Percentiles rank a stretch among this genome's conserved stretches.
Evolutionary conservation across 78 protist species (phyloP).

Genomic region (Polysphondylium violaceum): DNA sequence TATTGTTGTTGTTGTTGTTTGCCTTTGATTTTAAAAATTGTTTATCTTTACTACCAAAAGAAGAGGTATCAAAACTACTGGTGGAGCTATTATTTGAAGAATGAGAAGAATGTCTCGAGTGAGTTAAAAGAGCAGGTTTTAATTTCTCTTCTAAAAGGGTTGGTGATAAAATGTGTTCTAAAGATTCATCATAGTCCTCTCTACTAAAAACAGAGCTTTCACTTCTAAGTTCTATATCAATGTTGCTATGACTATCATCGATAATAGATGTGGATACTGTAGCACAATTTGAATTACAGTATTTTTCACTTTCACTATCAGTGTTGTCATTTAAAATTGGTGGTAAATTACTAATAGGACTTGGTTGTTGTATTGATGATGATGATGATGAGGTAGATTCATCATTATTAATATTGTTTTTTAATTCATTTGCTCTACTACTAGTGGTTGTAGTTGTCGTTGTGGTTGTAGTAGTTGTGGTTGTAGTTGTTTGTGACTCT

Average conservation of each 20-base stretch:
- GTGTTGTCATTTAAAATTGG: neutral
- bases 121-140: constrained; percentile 20
- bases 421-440: no score
- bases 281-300: constrained; percentile 62
- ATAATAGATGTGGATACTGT: constrained; percentile 43
- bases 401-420: neutral
- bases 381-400: neutral
- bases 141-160: neutral
- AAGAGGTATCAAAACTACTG: constrained; percentile 30
- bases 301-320: constrained; percentile 32
- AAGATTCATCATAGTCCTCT: constrained; percentile 12
- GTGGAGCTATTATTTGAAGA: constrained; percentile 40
- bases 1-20: neutral
- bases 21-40: neutral
- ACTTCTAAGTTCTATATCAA: constrained; percentile 55
- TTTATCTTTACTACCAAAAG: neutral
- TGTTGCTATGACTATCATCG: constrained; percentile 50
- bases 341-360: neutral
- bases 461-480: constrained; percentile 16
- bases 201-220: constrained; percentile 48
- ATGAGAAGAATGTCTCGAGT: constrained; percentile 66
- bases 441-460: neutral
- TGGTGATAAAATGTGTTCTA: constrained; percentile 1
- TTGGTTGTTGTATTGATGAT: neutral
- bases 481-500: constrained; percentile 9